Percentiles rank a stretch among this genome's conserved stretches.
phyloP scores from a whole-genome alignment of 1,284 basidiomycete species.

The Malassezia nana region DNA sequence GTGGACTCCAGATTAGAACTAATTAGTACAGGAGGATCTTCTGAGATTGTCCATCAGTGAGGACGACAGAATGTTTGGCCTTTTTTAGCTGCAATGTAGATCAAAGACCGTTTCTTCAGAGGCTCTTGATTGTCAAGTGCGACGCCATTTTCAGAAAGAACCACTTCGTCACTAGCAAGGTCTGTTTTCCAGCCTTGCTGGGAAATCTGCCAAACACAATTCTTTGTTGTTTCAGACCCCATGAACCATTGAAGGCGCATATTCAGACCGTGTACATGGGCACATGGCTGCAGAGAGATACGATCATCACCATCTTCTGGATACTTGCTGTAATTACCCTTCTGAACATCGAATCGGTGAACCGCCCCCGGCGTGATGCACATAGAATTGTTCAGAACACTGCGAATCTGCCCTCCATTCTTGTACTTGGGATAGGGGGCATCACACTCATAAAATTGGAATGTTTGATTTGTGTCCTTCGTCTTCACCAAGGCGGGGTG shows the following conservation, averaged over 20 bases:
- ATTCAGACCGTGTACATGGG: not conserved
- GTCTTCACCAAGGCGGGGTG: not conserved
- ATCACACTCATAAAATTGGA: constrained; percentile 3
- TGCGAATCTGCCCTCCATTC: constrained; percentile 5
- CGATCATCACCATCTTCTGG: constrained; percentile 5
- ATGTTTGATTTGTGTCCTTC: not conserved
- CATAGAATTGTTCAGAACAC: not conserved
- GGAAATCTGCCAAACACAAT: not conserved
- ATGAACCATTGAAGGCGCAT: constrained; percentile 10
- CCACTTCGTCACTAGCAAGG: constrained; percentile 1
- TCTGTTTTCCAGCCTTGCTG: constrained; percentile 10
- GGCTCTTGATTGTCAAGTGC: not conserved
- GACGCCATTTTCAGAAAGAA: constrained; percentile 9
- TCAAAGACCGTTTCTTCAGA: not conserved
- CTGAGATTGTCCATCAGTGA: not conserved
- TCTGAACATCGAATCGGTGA: not conserved
- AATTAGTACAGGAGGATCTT: too few relatives aligned
- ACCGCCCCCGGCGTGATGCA: constrained; percentile 6
- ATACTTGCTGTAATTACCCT: not conserved
- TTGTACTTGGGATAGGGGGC: not conserved
- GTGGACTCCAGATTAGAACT: not conserved
- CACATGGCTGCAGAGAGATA: constrained; percentile 7
- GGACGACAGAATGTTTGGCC: not conserved
- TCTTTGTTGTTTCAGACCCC: not conserved
- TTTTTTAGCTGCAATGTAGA: not conserved